A percentile compares a stretch with the other conserved stretches of the same genome.
phyloP scores from a whole-genome alignment of 176 grass and related monocot species.

The Musa troglodytarum region DNA sequence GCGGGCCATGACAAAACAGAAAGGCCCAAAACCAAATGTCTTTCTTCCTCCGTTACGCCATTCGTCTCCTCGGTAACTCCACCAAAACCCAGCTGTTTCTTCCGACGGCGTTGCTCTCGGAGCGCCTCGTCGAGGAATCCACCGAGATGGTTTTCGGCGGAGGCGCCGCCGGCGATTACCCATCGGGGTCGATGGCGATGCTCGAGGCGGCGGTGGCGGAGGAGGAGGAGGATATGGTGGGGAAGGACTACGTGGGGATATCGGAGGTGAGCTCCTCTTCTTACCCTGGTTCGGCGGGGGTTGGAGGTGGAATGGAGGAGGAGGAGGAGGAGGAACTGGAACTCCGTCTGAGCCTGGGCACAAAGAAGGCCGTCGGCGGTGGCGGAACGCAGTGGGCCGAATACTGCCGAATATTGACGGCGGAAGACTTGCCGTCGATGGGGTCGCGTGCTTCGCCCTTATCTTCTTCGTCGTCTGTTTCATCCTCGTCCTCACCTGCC shows the following conservation, averaged over 20 bases:
- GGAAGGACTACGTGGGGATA: neutral
- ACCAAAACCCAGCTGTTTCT: neutral
- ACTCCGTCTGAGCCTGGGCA: neutral
- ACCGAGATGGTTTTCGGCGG: neutral
- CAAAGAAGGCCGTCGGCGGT: neutral
- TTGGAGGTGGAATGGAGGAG: neutral
- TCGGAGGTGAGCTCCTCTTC: constrained; percentile 10
- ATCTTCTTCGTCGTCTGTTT: constrained; percentile 9
- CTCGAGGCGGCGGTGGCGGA: neutral
- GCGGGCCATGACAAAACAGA: neutral
- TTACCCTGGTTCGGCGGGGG: neutral
- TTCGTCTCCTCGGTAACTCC: neutral
- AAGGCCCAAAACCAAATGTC: neutral
- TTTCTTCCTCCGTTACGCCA: neutral
- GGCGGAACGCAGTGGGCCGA: neutral
- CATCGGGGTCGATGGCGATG: neutral
- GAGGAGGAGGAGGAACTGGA: constrained; percentile 7
- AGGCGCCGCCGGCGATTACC: neutral
- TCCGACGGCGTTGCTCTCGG: too few species aligned
- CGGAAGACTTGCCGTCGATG: neutral
- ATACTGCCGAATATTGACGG: neutral
- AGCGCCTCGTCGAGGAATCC: neutral
- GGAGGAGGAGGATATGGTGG: neutral
- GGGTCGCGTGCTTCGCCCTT: constrained; percentile 6
- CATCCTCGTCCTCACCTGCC: neutral